Base-by-base conservation (phyloP, 2,329 filamentous ascomycete genomes). In the Colletotrichum lupini region DNA sequence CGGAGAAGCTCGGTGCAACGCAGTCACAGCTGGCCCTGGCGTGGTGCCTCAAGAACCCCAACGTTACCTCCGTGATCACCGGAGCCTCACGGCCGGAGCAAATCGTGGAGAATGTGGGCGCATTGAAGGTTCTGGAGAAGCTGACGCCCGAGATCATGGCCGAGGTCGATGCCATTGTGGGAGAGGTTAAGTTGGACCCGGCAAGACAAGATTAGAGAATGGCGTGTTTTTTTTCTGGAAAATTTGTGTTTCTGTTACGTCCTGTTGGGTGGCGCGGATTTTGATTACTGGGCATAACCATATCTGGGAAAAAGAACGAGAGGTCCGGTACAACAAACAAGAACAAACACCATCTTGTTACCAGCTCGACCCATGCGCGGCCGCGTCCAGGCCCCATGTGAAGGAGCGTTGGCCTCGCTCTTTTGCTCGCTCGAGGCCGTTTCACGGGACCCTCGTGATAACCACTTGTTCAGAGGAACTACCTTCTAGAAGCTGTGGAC, bases 1-100 rank as follows among this genome's bases (percentile, higher is more conserved):
- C 91, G 0, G 88, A 92, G 71, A 86, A 86, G 74, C 81, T 93
- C 49, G 90, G 87, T 6, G 85, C 88, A 14, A 86, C 84, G 61
- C 85, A 89, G 58, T 82, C 83, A 5, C 84, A 87, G 77, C 81
- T 90, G 5, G 87, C 88, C 14, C 78, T 89, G 2, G 87, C 88
- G 0, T 89, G 88, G 88, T 83, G 84, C 62, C 77, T 89, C 26
- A 88, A 87, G 81, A 89, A 90, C 77, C 82, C 83, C n/a, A 85
- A 88, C 63, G 86, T 89, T 22, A 86, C 84, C 57, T 85, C 84
- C 4, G 87, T 88, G 52, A 89, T 90, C 62, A 87, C 86, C 0
- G 87, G 87, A 4, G 88, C 88, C 2, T 88, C 85, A 67, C 82
- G 82, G 46, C 84, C 85, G 1, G 85, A 87, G 77, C 87, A 90